Evolutionary conservation across 495 filamentous ascomycete species (phyloP), one percentile per base, ranked within the genome.

Genomic region (Penicillium samsonianum): DNA sequence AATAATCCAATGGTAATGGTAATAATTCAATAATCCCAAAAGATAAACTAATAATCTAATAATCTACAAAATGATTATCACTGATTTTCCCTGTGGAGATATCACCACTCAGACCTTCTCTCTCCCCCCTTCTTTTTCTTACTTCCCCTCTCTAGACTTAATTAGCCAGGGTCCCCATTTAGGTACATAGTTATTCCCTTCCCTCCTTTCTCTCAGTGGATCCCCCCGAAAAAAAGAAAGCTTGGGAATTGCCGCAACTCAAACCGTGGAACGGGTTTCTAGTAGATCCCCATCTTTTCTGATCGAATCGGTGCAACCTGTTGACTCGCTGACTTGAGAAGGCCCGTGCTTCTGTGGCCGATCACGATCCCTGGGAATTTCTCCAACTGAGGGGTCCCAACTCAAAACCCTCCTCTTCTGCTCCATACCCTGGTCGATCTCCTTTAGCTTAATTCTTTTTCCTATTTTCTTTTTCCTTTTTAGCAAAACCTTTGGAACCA

Each of bases 261-360:
- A 58, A 63, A 62, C 71, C 65, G 67, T 73, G 71, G 71, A 72
- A 70, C 69, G 67, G 45, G 12, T 14, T 20, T 37, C 57, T 52
- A 65, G 63, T 55, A 61, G 67, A 66, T 71, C 51, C 64, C 60
- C 63, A 58, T 61, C 62, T 48, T 48, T 48, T 11, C 14, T 22
- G 65, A 66, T 68, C 64, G 67, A 61, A 68, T 65, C 65, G 57
- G 57, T 73, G 66, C 66, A 65, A 65, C 66, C 62, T 59, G 57
- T 63, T 60, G 54, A 57, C 64, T 67, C 54, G 54, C 52, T 62
- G 61, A 67, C 61, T 64, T 59, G 54, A 45, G 35, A 55, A 50
- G 73, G 73, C 64, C 73, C 70, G 73, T 76, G 73, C 73, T 73
- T 47, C 31, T 41, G n/a, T n/a, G 55, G 70, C 67, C 69, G 73